Evolutionary conservation across 768 basidiomycete species (phyloP).

Genomic region (Dentipellis sp.): DNA sequence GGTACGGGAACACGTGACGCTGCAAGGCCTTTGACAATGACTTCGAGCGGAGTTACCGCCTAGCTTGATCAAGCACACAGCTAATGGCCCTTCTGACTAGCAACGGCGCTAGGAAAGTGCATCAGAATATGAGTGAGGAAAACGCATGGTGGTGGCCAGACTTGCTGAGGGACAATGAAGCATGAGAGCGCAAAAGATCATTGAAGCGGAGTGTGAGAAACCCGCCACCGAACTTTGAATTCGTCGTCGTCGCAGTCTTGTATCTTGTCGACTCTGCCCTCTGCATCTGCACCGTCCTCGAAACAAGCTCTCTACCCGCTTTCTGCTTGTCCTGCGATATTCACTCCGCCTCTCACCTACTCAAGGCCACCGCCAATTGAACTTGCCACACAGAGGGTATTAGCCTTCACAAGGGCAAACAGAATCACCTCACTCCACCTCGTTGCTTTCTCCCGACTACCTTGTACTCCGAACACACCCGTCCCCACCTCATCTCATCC

Average conservation of each 20-base stretch:
- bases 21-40: too few species aligned
- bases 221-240: not conserved
- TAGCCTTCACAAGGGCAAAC: not conserved
- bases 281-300: not conserved
- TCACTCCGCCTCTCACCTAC: not conserved
- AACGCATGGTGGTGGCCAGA: too few species aligned
- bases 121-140: too few species aligned
- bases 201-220: not conserved
- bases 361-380: not conserved
- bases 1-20: too few species aligned
- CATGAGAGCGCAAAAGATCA: not conserved
- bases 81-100: too few species aligned
- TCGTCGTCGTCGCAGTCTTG: not conserved
- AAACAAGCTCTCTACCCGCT: not conserved
- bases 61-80: too few species aligned
- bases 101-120: too few species aligned
- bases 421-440: not conserved
- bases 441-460: not conserved
- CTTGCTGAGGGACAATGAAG: too few species aligned
- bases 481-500: not conserved
- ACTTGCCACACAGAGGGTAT: too few species aligned
- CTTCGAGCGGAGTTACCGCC: too few species aligned
- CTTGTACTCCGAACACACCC: not conserved
- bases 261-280: not conserved
- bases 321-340: not conserved